Conservation (phyloP, 78 protist species). For the Dictyostelium purpureum region DNA sequence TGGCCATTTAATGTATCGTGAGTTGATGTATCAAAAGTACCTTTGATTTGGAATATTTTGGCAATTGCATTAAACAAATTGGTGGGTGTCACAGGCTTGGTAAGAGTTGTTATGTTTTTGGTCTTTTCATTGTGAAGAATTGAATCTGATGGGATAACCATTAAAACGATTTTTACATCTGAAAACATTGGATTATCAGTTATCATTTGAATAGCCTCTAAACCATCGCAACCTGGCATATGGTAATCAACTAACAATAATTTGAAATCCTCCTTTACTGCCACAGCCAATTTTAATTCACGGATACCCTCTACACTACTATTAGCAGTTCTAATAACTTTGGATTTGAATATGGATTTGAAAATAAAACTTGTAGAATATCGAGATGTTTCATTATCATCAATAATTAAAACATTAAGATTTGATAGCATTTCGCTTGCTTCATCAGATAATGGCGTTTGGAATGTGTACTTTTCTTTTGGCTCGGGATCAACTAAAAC, state of each 20-base stretch:
- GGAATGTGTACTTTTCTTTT: not conserved
- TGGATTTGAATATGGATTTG: not conserved
- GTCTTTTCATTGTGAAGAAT: constrained; percentile 9
- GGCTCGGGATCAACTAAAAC: not conserved
- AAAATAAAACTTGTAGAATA: not conserved
- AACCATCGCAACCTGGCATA: constrained; percentile 76
- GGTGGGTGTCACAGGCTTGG: constrained; percentile 43
- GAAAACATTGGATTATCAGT: constrained; percentile 44
- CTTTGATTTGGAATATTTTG: not conserved
- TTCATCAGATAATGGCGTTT: not conserved
- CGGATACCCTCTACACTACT: constrained; percentile 58
- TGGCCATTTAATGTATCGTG: not conserved
- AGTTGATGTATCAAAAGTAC: not conserved
- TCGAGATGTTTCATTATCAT: constrained; percentile 7
- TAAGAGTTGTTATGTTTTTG: not conserved
- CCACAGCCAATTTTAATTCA: constrained; percentile 29
- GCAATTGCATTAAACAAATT: not conserved
- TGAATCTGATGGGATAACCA: constrained; percentile 19
- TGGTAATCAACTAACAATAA: constrained; percentile 26
- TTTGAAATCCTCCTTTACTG: not conserved
- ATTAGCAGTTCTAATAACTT: not conserved
- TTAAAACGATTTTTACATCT: constrained; percentile 17
- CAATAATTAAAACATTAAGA: constrained; percentile 1
- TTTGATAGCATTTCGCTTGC: not conserved
- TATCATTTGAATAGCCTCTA: constrained; percentile 60